A percentile compares a stretch with the other conserved stretches of the same genome.
Conservation (phyloP, 805 yeast species). For the Cyberlindnera sargentensis region DNA sequence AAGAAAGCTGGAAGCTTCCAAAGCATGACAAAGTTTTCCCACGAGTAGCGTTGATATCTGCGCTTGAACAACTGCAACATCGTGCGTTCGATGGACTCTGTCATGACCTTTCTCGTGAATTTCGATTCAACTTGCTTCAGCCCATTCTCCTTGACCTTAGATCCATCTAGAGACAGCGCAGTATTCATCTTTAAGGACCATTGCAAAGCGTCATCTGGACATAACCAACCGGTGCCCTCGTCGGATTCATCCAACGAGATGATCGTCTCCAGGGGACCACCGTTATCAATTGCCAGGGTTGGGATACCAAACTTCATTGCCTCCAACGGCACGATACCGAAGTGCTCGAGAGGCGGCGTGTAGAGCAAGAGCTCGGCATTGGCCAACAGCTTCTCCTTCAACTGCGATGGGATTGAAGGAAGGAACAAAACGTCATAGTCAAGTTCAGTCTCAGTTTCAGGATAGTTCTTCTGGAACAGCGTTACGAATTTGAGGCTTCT, state of each 20-base stretch:
- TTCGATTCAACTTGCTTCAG: constrained; percentile 23
- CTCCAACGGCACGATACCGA: constrained; percentile 96
- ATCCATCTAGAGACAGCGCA: constrained; percentile 25
- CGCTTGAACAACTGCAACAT: constrained; percentile 25
- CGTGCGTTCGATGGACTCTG: constrained; percentile 28
- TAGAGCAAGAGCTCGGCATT: constrained; percentile 60
- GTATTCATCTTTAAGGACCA: constrained; percentile 51
- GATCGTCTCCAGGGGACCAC: constrained; percentile 87
- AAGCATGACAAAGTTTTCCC: constrained; percentile 24
- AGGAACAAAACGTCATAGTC: constrained; percentile 55
- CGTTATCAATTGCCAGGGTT: constrained; percentile 79
- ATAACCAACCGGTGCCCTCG: constrained; percentile 59
- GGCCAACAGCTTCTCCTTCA: constrained; percentile 57
- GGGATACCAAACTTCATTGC: constrained; percentile 83
- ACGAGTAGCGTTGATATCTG: constrained; percentile 19
- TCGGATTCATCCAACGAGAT: constrained; percentile 26
- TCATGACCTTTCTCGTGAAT: constrained; percentile 35
- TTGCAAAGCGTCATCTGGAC: constrained; percentile 35
- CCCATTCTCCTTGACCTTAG: constrained; percentile 23
- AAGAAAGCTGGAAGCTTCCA: constrained; percentile 20
- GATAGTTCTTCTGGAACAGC: constrained; percentile 25
- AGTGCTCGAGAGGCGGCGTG: constrained; percentile 90
- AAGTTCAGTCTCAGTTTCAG: constrained; percentile 1
- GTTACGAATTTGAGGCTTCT: constrained; percentile 41
- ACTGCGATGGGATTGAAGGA: constrained; percentile 66